Conservation (phyloP, 345 rosid genomes). For the Linum tenue region DNA sequence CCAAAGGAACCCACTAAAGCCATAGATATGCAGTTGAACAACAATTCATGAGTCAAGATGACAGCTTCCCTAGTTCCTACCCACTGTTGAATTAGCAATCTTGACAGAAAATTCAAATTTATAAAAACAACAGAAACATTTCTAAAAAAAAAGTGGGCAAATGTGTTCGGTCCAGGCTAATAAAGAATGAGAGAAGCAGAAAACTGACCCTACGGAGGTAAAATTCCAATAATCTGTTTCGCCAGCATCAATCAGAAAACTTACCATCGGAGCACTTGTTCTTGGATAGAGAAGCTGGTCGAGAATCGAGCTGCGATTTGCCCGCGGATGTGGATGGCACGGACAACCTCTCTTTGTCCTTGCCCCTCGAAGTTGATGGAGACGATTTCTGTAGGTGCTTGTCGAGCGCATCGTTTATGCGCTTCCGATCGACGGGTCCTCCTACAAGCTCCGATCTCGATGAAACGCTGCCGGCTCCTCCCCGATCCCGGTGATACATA, state of each 20-base stretch:
- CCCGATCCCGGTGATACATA: too few relatives aligned
- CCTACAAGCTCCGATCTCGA: constrained; percentile 6
- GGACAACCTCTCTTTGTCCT: constrained; percentile 58
- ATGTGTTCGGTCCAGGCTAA: too few relatives aligned
- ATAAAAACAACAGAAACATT: too few relatives aligned
- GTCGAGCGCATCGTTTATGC: constrained; percentile 64
- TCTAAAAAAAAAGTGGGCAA: too few relatives aligned
- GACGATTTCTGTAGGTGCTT: constrained; percentile 70
- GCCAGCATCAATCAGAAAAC: not conserved
- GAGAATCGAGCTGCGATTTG: constrained; percentile 44
- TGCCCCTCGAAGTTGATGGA: constrained; percentile 55
- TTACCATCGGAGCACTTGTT: constrained; percentile 62
- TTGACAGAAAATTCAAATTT: too few relatives aligned
- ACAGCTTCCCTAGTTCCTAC: too few relatives aligned
- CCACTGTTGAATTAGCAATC: too few relatives aligned
- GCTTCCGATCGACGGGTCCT: constrained; percentile 56
- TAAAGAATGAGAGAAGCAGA: too few relatives aligned
- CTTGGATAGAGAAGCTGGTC: constrained; percentile 35
- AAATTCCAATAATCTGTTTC: not conserved
- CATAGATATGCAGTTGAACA: not conserved
- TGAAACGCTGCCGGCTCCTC: too few relatives aligned
- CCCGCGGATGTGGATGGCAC: constrained; percentile 34
- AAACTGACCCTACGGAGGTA: not conserved
- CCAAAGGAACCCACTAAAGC: not conserved
- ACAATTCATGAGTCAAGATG: not conserved